Percentiles rank a stretch among this genome's conserved stretches.
Evolutionary conservation across 768 basidiomycete species (phyloP).

Genomic region (Hypholoma fasciculare): DNA sequence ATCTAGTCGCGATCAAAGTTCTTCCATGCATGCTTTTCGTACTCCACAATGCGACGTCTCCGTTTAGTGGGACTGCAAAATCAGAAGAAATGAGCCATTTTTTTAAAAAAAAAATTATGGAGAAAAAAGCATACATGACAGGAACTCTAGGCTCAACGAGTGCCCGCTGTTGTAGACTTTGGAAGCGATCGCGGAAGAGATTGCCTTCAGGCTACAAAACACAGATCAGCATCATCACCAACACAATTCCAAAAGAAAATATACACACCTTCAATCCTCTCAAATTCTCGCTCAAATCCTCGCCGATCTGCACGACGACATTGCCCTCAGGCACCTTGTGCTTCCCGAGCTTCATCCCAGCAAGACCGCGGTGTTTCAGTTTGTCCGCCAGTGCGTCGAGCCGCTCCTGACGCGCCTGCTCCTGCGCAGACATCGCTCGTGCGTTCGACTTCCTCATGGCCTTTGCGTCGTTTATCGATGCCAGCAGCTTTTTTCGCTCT

Average conservation of each 20-base stretch:
- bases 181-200: constrained; percentile 85
- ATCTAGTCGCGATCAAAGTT: constrained; percentile 50
- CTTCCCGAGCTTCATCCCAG: constrained; percentile 78
- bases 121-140: constrained; percentile 70
- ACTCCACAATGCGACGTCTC: constrained; percentile 55
- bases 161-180: constrained; percentile 85
- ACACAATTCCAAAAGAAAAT: background rate
- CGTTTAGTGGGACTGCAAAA: constrained; percentile 50
- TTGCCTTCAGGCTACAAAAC: constrained; percentile 83
- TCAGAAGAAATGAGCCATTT: background rate
- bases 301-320: constrained; percentile 87
- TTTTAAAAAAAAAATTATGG: too few species aligned
- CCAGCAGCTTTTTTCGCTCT: constrained; percentile 58
- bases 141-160: constrained; percentile 85
- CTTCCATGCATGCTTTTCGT: constrained; percentile 83
- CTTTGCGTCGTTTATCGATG: constrained; percentile 58
- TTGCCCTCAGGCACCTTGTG: constrained; percentile 67
- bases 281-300: constrained; percentile 85
- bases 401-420: constrained; percentile 42
- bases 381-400: constrained; percentile 46
- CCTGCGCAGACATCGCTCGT: constrained; percentile 35
- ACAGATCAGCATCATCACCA: constrained; percentile 1
- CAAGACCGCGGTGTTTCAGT: constrained; percentile 59
- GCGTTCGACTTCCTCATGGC: constrained; percentile 44
- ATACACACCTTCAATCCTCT: constrained; percentile 74